Base-by-base conservation (phyloP, 179 eudicot genomes). In the Silene coronaria region DNA sequence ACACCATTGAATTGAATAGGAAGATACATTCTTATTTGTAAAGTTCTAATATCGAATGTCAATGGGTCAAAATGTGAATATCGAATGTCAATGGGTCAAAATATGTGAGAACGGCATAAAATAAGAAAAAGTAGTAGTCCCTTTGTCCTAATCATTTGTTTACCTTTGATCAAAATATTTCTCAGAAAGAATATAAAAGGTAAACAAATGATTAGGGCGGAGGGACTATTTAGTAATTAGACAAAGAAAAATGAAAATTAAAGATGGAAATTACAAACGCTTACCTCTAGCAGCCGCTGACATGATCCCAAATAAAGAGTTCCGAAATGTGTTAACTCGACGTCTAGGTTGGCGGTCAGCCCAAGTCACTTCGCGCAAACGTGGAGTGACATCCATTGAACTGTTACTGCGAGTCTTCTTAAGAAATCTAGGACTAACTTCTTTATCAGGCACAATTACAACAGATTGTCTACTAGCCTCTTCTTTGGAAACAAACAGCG, bases 241-340 rank as follows among this genome's bases (percentile, higher is more conserved):
- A 28, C 38, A 30, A 21, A 34, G n/a, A 64, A 14, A 14, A 26
- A 23, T 26, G 57, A 46, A 26, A 14, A 14, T 61, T 46, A 26
- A 26, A 46, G 34, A 51, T 19, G 60, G 16, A 46, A 70, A 23
- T 19, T 42, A 68, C 3, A 46, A 30, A 70, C 38, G 75, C 70
- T 78, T 71, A 72, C 88, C 83, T 82, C 79, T 80, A 14, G 82
- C 38, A 46, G 88, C 91, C 62, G 91, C 88, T 9, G 90, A 78
- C 76, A 89, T 80, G 70, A 90, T 51, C 59, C 96, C 93, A 55
- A 89, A 88, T 8, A 90, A 71, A 1, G 97, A 92, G 27, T 90
- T 92, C 17, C 79, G 79, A 74, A 81, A 92, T 4, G 77, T 27
- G 67, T 84, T 84, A 27, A 63, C 78, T 78, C 82, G 77, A 17